A percentile compares a stretch with the other conserved stretches of the same genome.
phyloP scores from a whole-genome alignment of 2,329 filamentous ascomycete species.

The Microascus cirrosus region DNA sequence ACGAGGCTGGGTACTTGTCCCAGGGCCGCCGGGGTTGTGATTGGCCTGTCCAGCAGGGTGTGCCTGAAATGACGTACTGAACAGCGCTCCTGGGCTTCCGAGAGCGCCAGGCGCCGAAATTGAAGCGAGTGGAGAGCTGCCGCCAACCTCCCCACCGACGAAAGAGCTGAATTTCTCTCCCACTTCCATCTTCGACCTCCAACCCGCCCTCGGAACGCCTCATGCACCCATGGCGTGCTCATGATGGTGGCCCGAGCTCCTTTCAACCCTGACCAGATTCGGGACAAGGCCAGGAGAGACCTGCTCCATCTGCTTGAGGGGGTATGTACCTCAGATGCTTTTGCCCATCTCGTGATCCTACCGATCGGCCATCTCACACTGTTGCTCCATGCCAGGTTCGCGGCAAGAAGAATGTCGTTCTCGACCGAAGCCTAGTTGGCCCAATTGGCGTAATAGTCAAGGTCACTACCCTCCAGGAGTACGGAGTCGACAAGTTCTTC shows the following conservation, averaged over 20 bases:
- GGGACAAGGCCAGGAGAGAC: slow-evolving; percentile 75
- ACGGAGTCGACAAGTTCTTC: slow-evolving; percentile 96
- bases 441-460: slow-evolving; percentile 87
- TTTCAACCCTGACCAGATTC: slow-evolving; percentile 67
- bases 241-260: slow-evolving; percentile 58
- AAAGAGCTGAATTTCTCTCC: neutral
- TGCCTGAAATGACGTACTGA: neutral
- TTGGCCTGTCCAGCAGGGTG: neutral
- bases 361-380: slow-evolving; percentile 1
- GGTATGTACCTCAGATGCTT: slow-evolving; percentile 54
- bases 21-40: neutral
- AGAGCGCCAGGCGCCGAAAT: neutral
- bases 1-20: neutral
- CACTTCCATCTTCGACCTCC: neutral
- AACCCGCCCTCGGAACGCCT: neutral
- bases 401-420: slow-evolving; percentile 96
- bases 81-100: neutral
- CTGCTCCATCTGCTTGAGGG: slow-evolving; percentile 85
- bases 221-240: slow-evolving; percentile 33
- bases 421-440: slow-evolving; percentile 82
- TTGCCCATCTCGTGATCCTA: neutral
- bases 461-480: slow-evolving; percentile 89
- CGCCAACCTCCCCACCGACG: neutral
- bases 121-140: neutral
- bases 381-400: slow-evolving; percentile 54